Base-by-base conservation (phyloP, 805 yeast genomes). In the Candida namnaoensis region DNA sequence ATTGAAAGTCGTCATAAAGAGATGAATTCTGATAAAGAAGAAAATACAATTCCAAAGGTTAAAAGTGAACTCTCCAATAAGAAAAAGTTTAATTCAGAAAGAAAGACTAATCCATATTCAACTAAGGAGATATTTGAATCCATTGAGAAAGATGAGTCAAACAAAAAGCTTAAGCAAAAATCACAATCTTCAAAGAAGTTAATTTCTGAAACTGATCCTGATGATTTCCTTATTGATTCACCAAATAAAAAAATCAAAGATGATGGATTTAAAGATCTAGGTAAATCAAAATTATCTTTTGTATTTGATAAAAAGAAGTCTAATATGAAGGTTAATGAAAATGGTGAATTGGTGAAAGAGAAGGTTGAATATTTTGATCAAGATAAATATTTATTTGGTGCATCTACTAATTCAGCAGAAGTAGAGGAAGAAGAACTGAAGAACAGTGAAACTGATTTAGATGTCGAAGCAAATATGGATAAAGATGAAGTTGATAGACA, bases 341-440 rank as follows among this genome's bases (percentile, higher is more conserved):
- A n/a, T 23, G 27, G 27, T 19, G 32, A 36, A 5, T n/a, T 23
- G 5, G 23, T 8, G 10, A 13, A 12, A 9, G 32, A 36, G 11
- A 8, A 13, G 12, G 7, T 36, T n/a, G 39, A 37, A n/a, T 37
- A 37, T 30, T 37, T 30, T 37, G 39, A 37, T 8, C 39, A 33
- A 15, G 39, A 37, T 19, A 37, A 32, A n/a, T 37, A 30, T 14
- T 30, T 37, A 13, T 37, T 37, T 37, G 35, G 11, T 27, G 9
- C 38, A 37, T 19, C 35, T 37, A 10, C 26, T 32, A 14, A 5
- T 28, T 7, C 13, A 5, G 27, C 38, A 13, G 15, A 12, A 12
- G 14, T 5, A 24, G 19, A 23, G n/a, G 37, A 19, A 7, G 37
- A 35, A 23, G n/a, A 24, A 19, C 19, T 19, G 19, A 19, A 19